These are phyloP conservation scores for Parsonsia alboflavescens DNA, from an alignment of 257 asterid species.

Conservation along the genomic window DNA sequence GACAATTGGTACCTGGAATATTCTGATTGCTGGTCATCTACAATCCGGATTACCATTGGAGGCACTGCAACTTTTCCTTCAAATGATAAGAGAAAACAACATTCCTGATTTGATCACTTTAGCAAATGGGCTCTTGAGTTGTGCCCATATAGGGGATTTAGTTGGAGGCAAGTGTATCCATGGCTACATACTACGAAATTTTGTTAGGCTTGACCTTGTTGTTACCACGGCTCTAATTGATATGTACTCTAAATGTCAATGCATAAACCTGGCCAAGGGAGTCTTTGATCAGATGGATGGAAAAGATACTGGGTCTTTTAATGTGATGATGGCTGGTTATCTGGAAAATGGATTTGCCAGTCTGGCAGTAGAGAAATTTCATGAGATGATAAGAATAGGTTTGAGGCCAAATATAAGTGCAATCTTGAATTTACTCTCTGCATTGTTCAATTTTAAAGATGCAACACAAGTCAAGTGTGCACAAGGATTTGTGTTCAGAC, in stretches of 20 bases:
- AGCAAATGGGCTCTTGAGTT: conserved; percentile 42
- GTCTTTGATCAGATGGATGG: conserved; percentile 25
- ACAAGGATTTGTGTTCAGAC: conserved; percentile 42
- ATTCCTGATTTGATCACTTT: conserved; percentile 45
- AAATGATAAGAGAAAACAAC: conserved; percentile 28
- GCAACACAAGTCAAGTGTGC: conserved; percentile 26
- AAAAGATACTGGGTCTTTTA: conserved; percentile 42
- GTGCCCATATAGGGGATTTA: conserved; percentile 41
- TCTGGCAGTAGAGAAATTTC: conserved; percentile 33
- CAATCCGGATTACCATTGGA: conserved; percentile 31
- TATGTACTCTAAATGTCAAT: conserved; percentile 51
- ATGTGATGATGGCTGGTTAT: conserved; percentile 49
- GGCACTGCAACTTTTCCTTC: conserved; percentile 32
- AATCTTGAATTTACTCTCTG: conserved; percentile 39
- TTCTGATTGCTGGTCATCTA: conserved; percentile 43
- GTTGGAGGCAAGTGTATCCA: conserved; percentile 47
- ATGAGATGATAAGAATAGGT: conserved; percentile 25
- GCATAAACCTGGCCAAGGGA: conserved; percentile 31
- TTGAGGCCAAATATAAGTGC: conserved; percentile 37
- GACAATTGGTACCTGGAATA: conserved; percentile 45
- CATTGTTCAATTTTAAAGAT: conserved; percentile 28
- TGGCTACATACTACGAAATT: conserved; percentile 32
- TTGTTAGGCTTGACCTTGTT: conserved; percentile 40
- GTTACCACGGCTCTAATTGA: conserved; percentile 43
- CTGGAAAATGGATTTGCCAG: conserved; percentile 31